Base-by-base conservation (phyloP, 352 stramenopile genomes). In the Globisporangium acanthophoron region DNA sequence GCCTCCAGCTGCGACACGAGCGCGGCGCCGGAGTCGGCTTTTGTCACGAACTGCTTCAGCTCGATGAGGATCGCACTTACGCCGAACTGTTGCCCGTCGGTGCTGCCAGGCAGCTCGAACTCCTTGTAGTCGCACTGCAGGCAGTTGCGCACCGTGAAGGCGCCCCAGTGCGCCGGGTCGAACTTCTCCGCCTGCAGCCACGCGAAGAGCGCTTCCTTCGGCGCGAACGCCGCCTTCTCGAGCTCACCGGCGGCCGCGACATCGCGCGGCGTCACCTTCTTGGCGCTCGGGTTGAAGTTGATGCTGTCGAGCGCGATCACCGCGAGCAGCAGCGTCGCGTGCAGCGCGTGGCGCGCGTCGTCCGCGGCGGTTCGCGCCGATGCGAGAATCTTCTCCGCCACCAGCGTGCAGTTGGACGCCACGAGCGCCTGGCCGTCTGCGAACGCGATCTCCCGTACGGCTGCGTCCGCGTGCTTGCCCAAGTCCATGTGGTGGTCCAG, bases 101-200 rank as follows among this genome's bases (percentile, higher is more conserved):
- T 27, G 40, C 51, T 49, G 16, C 27, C 37, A 1, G 60, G 46
- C 46, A 71, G 72, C 20, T 64, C 51, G 31, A 92, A 92, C 63
- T 92, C 78, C 52, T 94, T 94, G 71, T 89, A 89, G 66, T 94
- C 84, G 65, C 80, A 86, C 49, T 74, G 60, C 50, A 94, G 67
- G 63, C 81, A 91, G 58, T 90, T 84, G 40, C 51, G 54, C 45
- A 92, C 61, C 1, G 79, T 73, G 55, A 93, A 90, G 20, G 56
- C 54, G 8, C n/a, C 45, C 84, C 84, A 93, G 55, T 89, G 80
- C 9, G 20, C 60, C 7, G 76, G 60, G 18, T 80, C 85, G 48
- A 87, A 88, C 64, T 88, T 89, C 55, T 89, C 78, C 5, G 55
- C 64, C 31, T 90, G 73, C 12, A 93, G 63, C 79, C 80, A 93